Evolutionary conservation across 1,284 basidiomycete species (phyloP).

Genomic region (Ganoderma leucocontextum): DNA sequence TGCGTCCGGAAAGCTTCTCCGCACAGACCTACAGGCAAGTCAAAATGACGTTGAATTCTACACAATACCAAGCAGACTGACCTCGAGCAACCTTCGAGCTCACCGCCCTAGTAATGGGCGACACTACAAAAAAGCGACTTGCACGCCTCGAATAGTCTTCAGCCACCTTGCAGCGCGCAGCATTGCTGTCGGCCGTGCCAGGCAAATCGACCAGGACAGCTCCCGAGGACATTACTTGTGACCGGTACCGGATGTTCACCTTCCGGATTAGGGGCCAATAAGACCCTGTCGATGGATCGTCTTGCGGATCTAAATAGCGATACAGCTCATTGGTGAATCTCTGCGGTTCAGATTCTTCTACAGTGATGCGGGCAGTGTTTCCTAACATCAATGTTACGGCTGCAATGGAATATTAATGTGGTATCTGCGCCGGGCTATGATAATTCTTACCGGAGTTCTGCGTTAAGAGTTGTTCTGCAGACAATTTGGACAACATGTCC

Average conservation of each 20-base stretch:
- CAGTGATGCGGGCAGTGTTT: not conserved
- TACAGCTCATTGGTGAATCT: not conserved
- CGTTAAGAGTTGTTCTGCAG: not conserved
- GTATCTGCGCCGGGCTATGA: not conserved
- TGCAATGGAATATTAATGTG: not conserved
- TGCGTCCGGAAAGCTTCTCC: slow-evolving; percentile 4
- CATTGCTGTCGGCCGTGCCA: slow-evolving; percentile 62
- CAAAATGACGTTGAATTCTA: not conserved
- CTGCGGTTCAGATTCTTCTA: not conserved
- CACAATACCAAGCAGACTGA: not conserved
- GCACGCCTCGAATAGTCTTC: slow-evolving; percentile 60
- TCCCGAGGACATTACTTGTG: slow-evolving; percentile 54
- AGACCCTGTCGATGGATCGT: slow-evolving; percentile 57
- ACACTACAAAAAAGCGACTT: slow-evolving; percentile 56
- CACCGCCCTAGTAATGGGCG: slow-evolving; percentile 28
- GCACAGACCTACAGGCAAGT: not conserved
- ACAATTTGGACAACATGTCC: not conserved
- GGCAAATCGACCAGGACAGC: slow-evolving; percentile 63
- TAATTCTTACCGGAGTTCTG: not conserved
- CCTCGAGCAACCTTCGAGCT: slow-evolving; percentile 8
- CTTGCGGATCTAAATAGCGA: slow-evolving; percentile 50
- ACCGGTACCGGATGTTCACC: slow-evolving; percentile 54
- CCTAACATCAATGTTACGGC: not conserved
- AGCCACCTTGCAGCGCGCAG: slow-evolving; percentile 56
- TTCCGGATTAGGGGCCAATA: slow-evolving; percentile 64